Evolutionary conservation across 2,329 filamentous ascomycete species (phyloP), one percentile per base, ranked within the genome.

Genomic region (Clarireedia hainanense): DNA sequence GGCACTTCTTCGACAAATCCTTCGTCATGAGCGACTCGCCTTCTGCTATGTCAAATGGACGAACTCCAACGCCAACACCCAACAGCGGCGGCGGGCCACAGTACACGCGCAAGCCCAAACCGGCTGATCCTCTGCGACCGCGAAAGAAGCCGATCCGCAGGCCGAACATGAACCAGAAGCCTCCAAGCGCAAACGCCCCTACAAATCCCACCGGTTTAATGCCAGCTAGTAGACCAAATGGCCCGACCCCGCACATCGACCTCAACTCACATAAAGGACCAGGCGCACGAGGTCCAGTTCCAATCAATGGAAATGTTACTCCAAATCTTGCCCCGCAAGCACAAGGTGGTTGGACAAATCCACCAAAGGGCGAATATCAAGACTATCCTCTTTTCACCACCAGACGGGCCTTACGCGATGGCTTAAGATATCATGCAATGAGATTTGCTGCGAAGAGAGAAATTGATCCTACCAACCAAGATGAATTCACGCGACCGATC

Each of bases 401-500:
- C 6, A 95, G 95, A 72, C 84, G 85, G 65, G 83, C 85, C 9
- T 72, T 96, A 50, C 79, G 89, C 55, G 86, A 94, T 63, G 88
- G 87, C 5, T 74, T 95, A 57, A 87, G 92, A 49, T 85, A 91
- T 66, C 94, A 99, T 68, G 81, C 95, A 60, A 91, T 96, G 77
- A 86, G 89, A 63, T 84, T 99, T 55, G 62, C 67, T 5, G 64
- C 63, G 20, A 75, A 76, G 59, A 86, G 87, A 63, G 79, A 84
- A 34, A 77, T 89, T 58, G 85, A 97, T 66, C 80, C 83, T 2
- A 76, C 76, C 26, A 74, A 85, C 63, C 85, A 92, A 62, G 76
- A 84, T 5, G 84, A 95, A 51, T 99, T 97, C 68, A 86, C 88
- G 17, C 83, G 91, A 27, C 94, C 94, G 0, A 88, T 97, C 34